A percentile compares a stretch with the other conserved stretches of the same genome.
Conservation (phyloP, 352 stramenopile species). For the Phytophthora megakarya region DNA sequence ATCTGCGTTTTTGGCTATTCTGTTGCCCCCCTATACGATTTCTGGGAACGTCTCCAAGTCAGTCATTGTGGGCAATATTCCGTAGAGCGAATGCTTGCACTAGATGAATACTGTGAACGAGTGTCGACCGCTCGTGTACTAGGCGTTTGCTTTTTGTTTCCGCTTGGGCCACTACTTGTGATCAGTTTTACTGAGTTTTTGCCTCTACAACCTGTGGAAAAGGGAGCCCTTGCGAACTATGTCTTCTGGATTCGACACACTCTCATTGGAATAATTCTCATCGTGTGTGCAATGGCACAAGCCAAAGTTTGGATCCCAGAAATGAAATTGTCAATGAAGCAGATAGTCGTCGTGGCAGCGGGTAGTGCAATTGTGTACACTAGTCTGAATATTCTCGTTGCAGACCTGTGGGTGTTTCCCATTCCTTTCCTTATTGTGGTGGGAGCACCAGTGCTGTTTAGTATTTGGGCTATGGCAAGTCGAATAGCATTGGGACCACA, state of each 20-base stretch:
- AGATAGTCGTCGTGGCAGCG: slow-evolving; percentile 21
- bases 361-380: slow-evolving; percentile 12
- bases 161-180: slow-evolving; percentile 14
- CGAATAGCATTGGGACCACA: slow-evolving; percentile 25
- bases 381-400: slow-evolving; percentile 24
- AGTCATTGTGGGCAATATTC: slow-evolving; percentile 38
- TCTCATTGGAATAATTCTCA: slow-evolving; percentile 9
- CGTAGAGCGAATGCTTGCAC: slow-evolving; percentile 29
- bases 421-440: slow-evolving; percentile 44
- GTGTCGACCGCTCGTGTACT: slow-evolving; percentile 12
- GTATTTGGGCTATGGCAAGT: slow-evolving; percentile 18
- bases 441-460: slow-evolving; percentile 30
- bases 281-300: slow-evolving; percentile 22
- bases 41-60: slow-evolving; percentile 33
- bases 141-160: slow-evolving; percentile 23
- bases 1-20: slow-evolving; percentile 9
- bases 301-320: slow-evolving; percentile 29
- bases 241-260: slow-evolving; percentile 35
- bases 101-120: slow-evolving; percentile 34
- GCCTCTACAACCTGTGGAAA: slow-evolving; percentile 12
- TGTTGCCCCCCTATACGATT: slow-evolving; percentile 13
- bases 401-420: slow-evolving; percentile 38
- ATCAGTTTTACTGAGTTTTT: slow-evolving; percentile 17
- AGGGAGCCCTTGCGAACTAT: slow-evolving; percentile 15
- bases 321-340: slow-evolving; percentile 18